phyloP scores from a whole-genome alignment of 2,329 filamentous ascomycete species.

The Aspergillus persii region DNA sequence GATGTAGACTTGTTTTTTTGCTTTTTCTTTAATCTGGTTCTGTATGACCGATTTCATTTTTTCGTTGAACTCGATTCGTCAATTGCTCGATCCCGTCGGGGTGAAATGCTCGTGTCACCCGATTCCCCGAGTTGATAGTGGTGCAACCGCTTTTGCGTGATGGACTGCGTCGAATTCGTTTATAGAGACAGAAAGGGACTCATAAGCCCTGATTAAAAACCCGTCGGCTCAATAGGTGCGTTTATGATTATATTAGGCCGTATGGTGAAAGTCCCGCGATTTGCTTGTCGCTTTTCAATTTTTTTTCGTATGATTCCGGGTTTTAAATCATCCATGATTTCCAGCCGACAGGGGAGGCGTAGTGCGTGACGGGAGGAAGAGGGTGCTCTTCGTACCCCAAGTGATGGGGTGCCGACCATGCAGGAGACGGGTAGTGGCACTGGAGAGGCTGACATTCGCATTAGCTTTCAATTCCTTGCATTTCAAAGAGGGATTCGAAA shows the following conservation, averaged over 20 bases:
- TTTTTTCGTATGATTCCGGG: neutral
- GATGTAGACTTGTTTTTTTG: neutral
- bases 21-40: neutral
- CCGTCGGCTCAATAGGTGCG: neutral
- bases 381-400: constrained; percentile 39
- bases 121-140: neutral
- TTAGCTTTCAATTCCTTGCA: constrained; percentile 16
- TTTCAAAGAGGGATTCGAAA: constrained; percentile 9
- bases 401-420: constrained; percentile 39
- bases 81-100: neutral
- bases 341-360: constrained; percentile 33
- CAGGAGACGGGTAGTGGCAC: constrained; percentile 40
- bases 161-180: neutral
- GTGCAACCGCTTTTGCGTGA: neutral
- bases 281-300: neutral
- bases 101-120: neutral
- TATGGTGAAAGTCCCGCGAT: neutral
- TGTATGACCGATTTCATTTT: neutral
- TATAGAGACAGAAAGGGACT: neutral
- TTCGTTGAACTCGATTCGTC: neutral
- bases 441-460: constrained; percentile 28
- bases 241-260: neutral
- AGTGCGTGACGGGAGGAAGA: constrained; percentile 33
- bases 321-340: constrained; percentile 34
- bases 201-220: neutral